These are phyloP conservation scores for Holtermanniella nyarrowii DNA, from an alignment of 768 basidiomycete genomes.

Conservation along the genomic window DNA sequence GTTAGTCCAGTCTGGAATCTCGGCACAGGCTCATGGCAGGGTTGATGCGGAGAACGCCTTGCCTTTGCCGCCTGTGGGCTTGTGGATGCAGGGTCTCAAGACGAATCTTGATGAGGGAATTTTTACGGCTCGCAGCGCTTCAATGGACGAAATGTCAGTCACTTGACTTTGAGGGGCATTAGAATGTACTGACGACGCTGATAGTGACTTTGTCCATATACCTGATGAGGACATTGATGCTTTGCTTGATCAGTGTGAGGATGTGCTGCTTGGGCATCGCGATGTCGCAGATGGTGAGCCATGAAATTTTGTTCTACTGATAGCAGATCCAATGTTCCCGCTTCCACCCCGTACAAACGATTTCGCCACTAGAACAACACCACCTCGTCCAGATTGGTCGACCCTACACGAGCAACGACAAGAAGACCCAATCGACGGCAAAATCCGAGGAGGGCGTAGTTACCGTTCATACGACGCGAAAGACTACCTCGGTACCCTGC, in stretches of 20 bases:
- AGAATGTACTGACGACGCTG: too few relatives aligned
- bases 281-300: slow-evolving; percentile 5
- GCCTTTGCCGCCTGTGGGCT: slow-evolving; percentile 49
- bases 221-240: slow-evolving; percentile 32
- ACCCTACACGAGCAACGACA: slow-evolving; percentile 2
- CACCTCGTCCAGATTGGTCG: neutral
- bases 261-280: slow-evolving; percentile 16
- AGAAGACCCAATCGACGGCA: slow-evolving; percentile 9
- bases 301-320: neutral
- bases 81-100: slow-evolving; percentile 43
- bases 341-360: neutral
- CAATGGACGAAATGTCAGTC: slow-evolving; percentile 22
- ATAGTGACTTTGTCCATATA: too few relatives aligned
- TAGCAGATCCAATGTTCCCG: neutral
- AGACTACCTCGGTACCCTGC: slow-evolving; percentile 57
- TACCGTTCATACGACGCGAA: slow-evolving; percentile 57
- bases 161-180: slow-evolving; percentile 15
- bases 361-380: neutral
- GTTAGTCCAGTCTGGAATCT: slow-evolving; percentile 40
- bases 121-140: neutral
- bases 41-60: slow-evolving; percentile 54
- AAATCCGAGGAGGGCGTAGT: slow-evolving; percentile 49
- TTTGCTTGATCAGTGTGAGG: slow-evolving; percentile 17
- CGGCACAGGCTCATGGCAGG: slow-evolving; percentile 35
- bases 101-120: slow-evolving; percentile 19